Evolutionary conservation across 148 eudicot species (phyloP), one percentile per base, ranked within the genome.

Genomic region (Persicaria maculosa): DNA sequence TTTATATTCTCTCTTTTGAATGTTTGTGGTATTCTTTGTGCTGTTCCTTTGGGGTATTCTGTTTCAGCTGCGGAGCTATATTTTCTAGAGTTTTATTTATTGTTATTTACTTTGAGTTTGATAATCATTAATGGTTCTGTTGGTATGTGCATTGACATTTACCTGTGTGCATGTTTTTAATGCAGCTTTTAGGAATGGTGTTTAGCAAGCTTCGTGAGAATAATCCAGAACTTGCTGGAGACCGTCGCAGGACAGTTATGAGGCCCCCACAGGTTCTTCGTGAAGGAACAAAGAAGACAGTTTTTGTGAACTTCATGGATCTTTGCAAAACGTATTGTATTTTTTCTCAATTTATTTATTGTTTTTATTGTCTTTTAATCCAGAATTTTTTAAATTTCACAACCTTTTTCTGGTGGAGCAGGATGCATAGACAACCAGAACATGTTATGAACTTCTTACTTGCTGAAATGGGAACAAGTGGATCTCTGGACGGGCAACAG

Each of bases 381-480:
- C 45, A 65, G 17, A 65, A 36, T 65, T 40, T 36, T 20, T 20
- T 65, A 36, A 5, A 36, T 40, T 65, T 9, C 9, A 1, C 40
- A 10, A n/a, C n/a, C 46, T 6, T 15, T 15, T 71, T 75, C 46
- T 53, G 67, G 14, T 74, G 12, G 77, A 72, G 48, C 86, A 95
- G 98, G 78, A 95, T 95, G 97, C 99, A 95, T 79, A 90, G 99
- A 77, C 97, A 92, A 75, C 97, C 97, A 14, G 99, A 95, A 73
- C 99, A 95, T 86, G 99, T 92, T 47, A 95, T 95, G 99, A 86
- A 85, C 53, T 92, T 92, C 85, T 82, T 95, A 85, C 88, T 95
- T 74, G 99, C 99, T 64, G 97, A 95, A 82, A 81, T 95, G 96
- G 99, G 97, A 72, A 94, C 98, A 57, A 94, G 91, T 81, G 98